Percentiles rank a stretch among this genome's conserved stretches.
Evolutionary conservation across 2,329 filamentous ascomycete genomes (phyloP).

Genomic region (Colletotrichum sp.): DNA sequence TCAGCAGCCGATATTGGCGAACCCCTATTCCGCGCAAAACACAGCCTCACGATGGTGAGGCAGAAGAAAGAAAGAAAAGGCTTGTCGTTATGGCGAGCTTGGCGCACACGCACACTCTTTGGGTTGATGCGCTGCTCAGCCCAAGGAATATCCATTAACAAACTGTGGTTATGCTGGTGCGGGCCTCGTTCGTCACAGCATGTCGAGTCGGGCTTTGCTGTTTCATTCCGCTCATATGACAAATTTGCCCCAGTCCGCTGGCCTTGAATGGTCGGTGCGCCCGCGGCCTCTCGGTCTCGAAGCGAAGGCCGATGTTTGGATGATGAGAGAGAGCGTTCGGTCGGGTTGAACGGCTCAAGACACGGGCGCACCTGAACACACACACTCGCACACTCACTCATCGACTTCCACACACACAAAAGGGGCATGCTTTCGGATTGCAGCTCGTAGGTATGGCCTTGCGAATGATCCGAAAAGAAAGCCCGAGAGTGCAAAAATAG

Average conservation of each 20-base stretch:
- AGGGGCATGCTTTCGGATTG: background rate
- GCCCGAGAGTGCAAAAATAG: conserved; percentile 10
- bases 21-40: background rate
- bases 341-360: background rate
- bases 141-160: background rate
- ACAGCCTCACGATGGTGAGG: background rate
- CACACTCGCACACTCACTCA: background rate
- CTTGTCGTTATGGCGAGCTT: background rate
- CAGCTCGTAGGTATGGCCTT: background rate
- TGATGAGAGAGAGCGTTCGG: background rate
- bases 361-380: background rate
- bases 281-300: background rate
- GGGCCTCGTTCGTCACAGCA: background rate
- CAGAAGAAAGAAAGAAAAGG: background rate
- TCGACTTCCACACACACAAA: background rate
- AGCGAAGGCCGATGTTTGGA: conserved; percentile 12
- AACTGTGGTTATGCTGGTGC: background rate
- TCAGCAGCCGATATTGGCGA: background rate
- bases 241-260: background rate
- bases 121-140: background rate
- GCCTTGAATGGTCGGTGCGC: background rate
- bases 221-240: conserved; percentile 3
- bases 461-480: background rate
- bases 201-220: conserved; percentile 5
- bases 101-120: background rate